Percentiles rank a stretch among this genome's conserved stretches.
phyloP scores from a whole-genome alignment of 495 filamentous ascomycete genomes.

The Trypethelium eluteriae region DNA sequence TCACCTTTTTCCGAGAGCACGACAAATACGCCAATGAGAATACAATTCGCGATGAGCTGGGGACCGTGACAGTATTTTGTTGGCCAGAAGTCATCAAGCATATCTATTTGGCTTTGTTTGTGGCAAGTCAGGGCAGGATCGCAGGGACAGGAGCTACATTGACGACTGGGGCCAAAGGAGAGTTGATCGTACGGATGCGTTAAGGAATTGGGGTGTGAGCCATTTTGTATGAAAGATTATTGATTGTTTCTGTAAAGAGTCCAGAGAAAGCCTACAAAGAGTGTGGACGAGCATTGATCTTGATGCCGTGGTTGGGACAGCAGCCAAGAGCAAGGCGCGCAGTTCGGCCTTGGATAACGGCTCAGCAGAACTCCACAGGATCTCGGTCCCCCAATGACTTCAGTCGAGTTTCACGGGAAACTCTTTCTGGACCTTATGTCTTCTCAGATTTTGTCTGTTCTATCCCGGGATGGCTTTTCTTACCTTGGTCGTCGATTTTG shows the following conservation, averaged over 20 bases:
- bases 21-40: not conserved
- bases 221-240: not conserved
- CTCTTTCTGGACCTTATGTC: not conserved
- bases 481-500: too few relatives aligned
- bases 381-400: not conserved
- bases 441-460: not conserved
- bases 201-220: not conserved
- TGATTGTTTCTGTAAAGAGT: too few relatives aligned
- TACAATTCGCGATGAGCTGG: constrained; percentile 8
- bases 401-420: not conserved
- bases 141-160: constrained; percentile 19
- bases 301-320: not conserved
- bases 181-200: constrained; percentile 24
- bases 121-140: constrained; percentile 23
- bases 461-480: too few relatives aligned
- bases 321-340: not conserved
- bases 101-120: constrained; percentile 25
- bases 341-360: not conserved
- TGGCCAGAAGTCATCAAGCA: constrained; percentile 30
- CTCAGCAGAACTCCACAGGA: not conserved
- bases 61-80: constrained; percentile 25
- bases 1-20: constrained; percentile 2
- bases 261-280: too few relatives aligned
- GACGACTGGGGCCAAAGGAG: constrained; percentile 21
- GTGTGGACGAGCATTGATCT: too few relatives aligned